Evolutionary conservation across 352 stramenopile species (phyloP).

Genomic region (Globisporangium uncinulatum): DNA sequence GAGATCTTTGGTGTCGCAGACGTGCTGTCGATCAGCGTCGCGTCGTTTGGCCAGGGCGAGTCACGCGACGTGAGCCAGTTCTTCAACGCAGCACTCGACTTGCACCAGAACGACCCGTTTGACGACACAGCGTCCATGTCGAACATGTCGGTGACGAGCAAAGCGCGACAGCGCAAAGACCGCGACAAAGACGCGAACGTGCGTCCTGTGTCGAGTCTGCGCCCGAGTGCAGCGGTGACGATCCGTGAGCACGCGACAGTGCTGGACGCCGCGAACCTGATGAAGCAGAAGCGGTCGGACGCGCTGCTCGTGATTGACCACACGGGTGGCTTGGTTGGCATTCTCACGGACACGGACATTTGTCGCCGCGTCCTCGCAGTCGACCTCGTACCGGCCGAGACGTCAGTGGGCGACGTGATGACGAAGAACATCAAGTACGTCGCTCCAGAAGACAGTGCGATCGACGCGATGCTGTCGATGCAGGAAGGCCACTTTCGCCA

Average conservation of each 20-base stretch:
- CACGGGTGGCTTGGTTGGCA: slow-evolving; percentile 86
- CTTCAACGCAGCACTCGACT: slow-evolving; percentile 71
- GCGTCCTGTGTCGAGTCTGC: slow-evolving; percentile 77
- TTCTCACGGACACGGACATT: slow-evolving; percentile 96
- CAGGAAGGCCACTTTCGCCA: slow-evolving; percentile 97
- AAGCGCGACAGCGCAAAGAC: slow-evolving; percentile 66
- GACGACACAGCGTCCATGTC: slow-evolving; percentile 47
- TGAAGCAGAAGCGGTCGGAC: slow-evolving; percentile 91
- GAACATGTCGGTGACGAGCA: slow-evolving; percentile 41
- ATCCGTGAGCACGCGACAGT: slow-evolving; percentile 77
- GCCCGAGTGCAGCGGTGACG: slow-evolving; percentile 69
- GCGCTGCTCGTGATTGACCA: slow-evolving; percentile 90
- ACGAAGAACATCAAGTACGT: slow-evolving; percentile 96
- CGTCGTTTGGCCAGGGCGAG: slow-evolving; percentile 67
- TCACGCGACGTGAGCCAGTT: slow-evolving; percentile 72
- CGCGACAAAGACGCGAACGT: slow-evolving; percentile 72
- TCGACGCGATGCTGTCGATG: slow-evolving; percentile 97
- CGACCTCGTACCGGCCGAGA: slow-evolving; percentile 66
- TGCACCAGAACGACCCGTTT: slow-evolving; percentile 54
- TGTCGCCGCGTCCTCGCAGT: slow-evolving; percentile 89
- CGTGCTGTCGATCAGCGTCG: slow-evolving; percentile 70
- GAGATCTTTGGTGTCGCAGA: slow-evolving; percentile 80
- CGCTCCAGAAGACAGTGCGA: slow-evolving; percentile 88
- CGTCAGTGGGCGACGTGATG: slow-evolving; percentile 89
- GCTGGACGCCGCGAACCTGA: slow-evolving; percentile 82